Evolutionary conservation across 257 asterid species (phyloP), one percentile per base, ranked within the genome.

Genomic region (Henckelia pumila): DNA sequence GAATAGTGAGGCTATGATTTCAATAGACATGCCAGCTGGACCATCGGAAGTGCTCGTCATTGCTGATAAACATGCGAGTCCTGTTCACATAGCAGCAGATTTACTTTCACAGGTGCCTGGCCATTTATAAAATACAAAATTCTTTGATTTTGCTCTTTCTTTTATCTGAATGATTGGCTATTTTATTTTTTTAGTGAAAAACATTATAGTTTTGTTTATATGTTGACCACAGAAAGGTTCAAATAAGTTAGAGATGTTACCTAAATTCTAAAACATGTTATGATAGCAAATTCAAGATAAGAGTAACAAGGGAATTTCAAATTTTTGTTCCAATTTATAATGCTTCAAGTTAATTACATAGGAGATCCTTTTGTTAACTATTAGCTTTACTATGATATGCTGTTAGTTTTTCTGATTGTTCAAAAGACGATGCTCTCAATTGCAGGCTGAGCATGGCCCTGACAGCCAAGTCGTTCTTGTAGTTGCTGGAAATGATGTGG

Each of bases 1-100:
- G 99, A 93, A 90, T 77, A 93, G 99, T 68, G 99, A 93, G 75
- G 99, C 97, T 44, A 85, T 93, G 99, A 76, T 90, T 73, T 90
- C 96, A 62, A 90, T 93, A 77, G 99, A 93, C 85, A 93, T 93
- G 99, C 97, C 99, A 11, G 95, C 97, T 76, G 99, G 99, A 76
- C 99, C 99, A 67, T 93, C 99, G n/a, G 99, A 93, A 93, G 97
- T 93, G 74, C 99, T 94, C 73, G 95, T 91, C 70, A 86, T 88
- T 68, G 97, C 96, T 71, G 99, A 90, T 78, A 79, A 87, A 76
- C 76, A 84, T 76, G 91, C 97, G 59, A 94, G 75, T 76, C 96
- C 95, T 72, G 95, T 85, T 71, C 95, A 94, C 75, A 77, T 94
- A 63, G 99, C 99, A 11, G 95, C 99, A 24, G 99, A 94, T 83